These are phyloP conservation scores for Alternaria longipes DNA, from an alignment of 2,329 filamentous ascomycete species.

Conservation along the genomic window DNA sequence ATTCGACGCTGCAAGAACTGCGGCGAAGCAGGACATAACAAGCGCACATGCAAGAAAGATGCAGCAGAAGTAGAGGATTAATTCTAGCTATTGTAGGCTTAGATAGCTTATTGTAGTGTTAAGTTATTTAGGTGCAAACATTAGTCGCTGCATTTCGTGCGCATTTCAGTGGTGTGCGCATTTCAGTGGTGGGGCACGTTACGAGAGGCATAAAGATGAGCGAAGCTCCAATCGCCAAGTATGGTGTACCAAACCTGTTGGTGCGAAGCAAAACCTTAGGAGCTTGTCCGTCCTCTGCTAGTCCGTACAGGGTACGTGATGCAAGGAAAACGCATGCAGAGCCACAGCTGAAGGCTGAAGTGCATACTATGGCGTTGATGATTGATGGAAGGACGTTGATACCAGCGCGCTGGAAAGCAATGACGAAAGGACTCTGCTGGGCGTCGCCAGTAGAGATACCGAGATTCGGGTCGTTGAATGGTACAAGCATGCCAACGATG, in stretches of 20 bases:
- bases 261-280: slow-evolving; percentile 25
- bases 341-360: slow-evolving; percentile 62
- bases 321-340: slow-evolving; percentile 8
- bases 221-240: slow-evolving; percentile 70
- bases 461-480: slow-evolving; percentile 61
- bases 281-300: slow-evolving; percentile 26
- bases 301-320: slow-evolving; percentile 25
- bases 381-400: slow-evolving; percentile 73
- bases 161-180: too few species aligned
- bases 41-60: too few species aligned
- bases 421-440: slow-evolving; percentile 57
- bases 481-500: slow-evolving; percentile 65
- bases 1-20: too few species aligned
- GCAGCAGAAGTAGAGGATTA: too few species aligned
- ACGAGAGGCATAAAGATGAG: slow-evolving; percentile 63
- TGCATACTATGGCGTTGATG: slow-evolving; percentile 79
- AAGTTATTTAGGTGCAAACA: too few species aligned
- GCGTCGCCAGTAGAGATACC: slow-evolving; percentile 53
- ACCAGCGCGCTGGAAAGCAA: slow-evolving; percentile 72
- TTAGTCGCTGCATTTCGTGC: too few species aligned
- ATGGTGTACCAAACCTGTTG: slow-evolving; percentile 72
- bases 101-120: too few species aligned
- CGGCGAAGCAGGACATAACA: too few species aligned
- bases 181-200: too few species aligned
- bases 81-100: too few species aligned